Evolutionary conservation across 2,329 filamentous ascomycete genomes (phyloP), one percentile per base, ranked within the genome.

Genomic region (Trichoderma sp.): DNA sequence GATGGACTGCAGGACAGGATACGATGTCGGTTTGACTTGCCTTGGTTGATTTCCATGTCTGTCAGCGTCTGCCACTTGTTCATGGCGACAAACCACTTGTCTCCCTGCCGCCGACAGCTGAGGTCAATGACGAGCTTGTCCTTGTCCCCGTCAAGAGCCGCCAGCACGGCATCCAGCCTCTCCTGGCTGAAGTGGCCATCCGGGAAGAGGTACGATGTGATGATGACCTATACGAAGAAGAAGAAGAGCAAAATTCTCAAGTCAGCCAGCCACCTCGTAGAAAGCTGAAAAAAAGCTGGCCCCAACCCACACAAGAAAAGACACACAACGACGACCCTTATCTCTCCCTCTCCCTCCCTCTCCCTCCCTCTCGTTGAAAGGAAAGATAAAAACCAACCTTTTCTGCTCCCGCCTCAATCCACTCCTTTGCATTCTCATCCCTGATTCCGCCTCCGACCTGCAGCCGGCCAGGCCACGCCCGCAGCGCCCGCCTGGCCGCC

Each of bases 61-160:
- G 95, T 98, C 64, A 98, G 89, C 1, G 92, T 97, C 82, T 98
- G 95, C 95, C 95, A 99, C 77, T 96, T 96, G 78, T 99, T 92
- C 90, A 96, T 99, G 63, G 95, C 94, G n/a, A 99, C 95, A 72
- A 91, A 93, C 95, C 95, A 99, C 45, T 81, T 89, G 64, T 89
- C 82, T 44, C 84, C 90, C 67, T 88, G 89, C 66, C 88, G 84
- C 59, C 95, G 88, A 75, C 95, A 99, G 78, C 93, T 97, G 26
- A 99, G 85, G 74, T 99, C 95, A 75, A 99, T 93, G 70, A 99
- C 94, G 56, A 99, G 86, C 78, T 91, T 95, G 56, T 82, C 80
- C 74, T 83, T 92, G 74, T 96, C 89, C 61, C 89, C 88, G 28
- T 83, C 89, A 5, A 99, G 83, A 1, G 88, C 85, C 26, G 81